Evolutionary conservation across 768 basidiomycete species (phyloP).

Genomic region (Lentinus tigrinus): DNA sequence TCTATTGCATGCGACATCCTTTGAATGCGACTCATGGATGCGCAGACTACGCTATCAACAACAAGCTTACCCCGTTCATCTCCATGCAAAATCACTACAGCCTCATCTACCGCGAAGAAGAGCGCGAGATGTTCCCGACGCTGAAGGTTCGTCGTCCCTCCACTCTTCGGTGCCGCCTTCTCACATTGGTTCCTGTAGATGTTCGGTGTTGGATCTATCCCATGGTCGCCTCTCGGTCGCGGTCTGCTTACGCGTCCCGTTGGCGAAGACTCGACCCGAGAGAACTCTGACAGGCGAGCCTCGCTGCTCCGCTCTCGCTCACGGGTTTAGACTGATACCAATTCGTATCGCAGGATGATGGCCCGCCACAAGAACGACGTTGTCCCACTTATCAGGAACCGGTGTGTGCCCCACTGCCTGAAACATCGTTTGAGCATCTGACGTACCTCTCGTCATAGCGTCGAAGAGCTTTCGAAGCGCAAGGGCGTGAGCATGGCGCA

Average conservation of each 20-base stretch:
- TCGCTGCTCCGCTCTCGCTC: neutral
- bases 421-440: too few relatives aligned
- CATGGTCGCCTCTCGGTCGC: constrained; percentile 38
- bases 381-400: too few relatives aligned
- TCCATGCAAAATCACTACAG: constrained; percentile 64
- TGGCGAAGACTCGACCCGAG: constrained; percentile 23
- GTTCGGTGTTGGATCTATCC: constrained; percentile 34
- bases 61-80: constrained; percentile 51
- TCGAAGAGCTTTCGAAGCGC: constrained; percentile 42
- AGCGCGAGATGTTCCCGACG: constrained; percentile 54
- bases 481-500: constrained; percentile 35
- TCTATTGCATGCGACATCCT: neutral
- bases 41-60: constrained; percentile 39
- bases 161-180: neutral
- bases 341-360: neutral
- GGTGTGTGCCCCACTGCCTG: too few relatives aligned
- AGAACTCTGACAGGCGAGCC: constrained; percentile 22
- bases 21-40: too few relatives aligned
- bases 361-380: neutral
- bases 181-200: constrained; percentile 3
- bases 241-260: constrained; percentile 32
- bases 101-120: constrained; percentile 60
- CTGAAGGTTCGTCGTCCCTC: constrained; percentile 27
- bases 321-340: neutral
- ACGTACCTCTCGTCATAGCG: constrained; percentile 5